These are phyloP conservation scores for Cylindrodendrum hubeiense DNA, from an alignment of 2,329 filamentous ascomycete species.

Conservation along the genomic window DNA sequence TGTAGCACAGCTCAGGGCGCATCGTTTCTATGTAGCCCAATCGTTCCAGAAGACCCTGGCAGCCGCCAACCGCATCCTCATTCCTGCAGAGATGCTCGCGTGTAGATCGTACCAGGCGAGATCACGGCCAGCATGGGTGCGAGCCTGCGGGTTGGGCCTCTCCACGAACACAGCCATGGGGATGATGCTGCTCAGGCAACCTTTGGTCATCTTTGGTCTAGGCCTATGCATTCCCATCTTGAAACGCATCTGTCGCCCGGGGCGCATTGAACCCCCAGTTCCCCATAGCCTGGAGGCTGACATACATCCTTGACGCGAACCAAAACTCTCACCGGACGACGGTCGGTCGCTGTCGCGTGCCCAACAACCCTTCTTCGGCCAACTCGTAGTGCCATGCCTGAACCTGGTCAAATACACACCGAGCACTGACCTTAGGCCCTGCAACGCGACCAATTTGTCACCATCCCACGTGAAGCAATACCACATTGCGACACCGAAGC, in stretches of 20 bases:
- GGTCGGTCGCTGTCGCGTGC: constrained; percentile 16
- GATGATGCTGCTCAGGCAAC: neutral
- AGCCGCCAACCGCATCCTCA: constrained; percentile 21
- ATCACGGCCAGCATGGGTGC: constrained; percentile 20
- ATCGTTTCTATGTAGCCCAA: neutral
- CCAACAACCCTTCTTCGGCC: neutral
- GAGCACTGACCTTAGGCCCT: neutral
- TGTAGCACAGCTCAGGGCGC: neutral
- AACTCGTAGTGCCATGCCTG: neutral
- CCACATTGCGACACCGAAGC: constrained; percentile 43
- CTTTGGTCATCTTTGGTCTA: neutral
- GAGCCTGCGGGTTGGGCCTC: neutral
- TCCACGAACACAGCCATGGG: neutral
- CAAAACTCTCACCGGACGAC: constrained; percentile 19
- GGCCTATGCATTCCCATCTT: neutral
- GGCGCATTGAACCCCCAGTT: neutral
- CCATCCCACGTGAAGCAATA: constrained; percentile 41
- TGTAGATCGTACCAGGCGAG: constrained; percentile 23
- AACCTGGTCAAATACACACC: neutral
- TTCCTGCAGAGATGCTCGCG: constrained; percentile 29
- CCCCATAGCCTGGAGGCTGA: neutral
- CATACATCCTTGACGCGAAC: neutral
- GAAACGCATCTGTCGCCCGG: constrained; percentile 3
- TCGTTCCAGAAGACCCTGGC: constrained; percentile 5
- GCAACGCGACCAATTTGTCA: constrained; percentile 2